Evolutionary conservation across 2,329 filamentous ascomycete species (phyloP).

Genomic region (Macrophomina phaseolina): DNA sequence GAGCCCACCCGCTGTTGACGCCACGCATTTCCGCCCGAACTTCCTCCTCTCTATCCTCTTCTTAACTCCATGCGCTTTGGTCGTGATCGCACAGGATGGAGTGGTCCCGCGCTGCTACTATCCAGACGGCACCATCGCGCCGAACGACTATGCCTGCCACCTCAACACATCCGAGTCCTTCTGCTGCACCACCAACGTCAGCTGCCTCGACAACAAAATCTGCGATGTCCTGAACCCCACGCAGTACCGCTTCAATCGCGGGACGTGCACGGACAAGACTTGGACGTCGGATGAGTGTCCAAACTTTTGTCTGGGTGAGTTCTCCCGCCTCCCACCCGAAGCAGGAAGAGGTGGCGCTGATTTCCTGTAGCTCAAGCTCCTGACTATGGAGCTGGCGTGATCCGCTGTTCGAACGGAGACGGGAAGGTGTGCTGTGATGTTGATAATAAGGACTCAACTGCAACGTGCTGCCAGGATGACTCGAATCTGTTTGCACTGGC

Average conservation of each 20-base stretch:
- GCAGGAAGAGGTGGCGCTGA: neutral
- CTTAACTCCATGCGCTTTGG: too few relatives aligned
- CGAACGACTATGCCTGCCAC: conserved; percentile 24
- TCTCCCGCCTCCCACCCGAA: neutral
- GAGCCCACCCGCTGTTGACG: too few relatives aligned
- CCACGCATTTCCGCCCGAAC: too few relatives aligned
- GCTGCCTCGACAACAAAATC: conserved; percentile 23
- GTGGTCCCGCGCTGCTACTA: conserved; percentile 23
- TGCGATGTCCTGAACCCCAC: conserved; percentile 5
- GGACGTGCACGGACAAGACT: conserved; percentile 24
- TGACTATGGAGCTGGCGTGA: conserved; percentile 10
- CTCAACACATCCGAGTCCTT: conserved; percentile 17
- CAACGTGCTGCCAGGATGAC: conserved; percentile 15
- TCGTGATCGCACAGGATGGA: neutral
- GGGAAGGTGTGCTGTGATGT: conserved; percentile 21
- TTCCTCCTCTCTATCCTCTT: too few relatives aligned
- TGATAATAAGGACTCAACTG: conserved; percentile 9
- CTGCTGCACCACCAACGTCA: conserved; percentile 21
- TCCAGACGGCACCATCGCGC: conserved; percentile 17
- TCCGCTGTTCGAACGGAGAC: neutral
- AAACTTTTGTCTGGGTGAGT: conserved; percentile 2
- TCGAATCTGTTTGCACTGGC: conserved; percentile 4
- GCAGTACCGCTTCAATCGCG: conserved; percentile 22
- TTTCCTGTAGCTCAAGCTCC: neutral
- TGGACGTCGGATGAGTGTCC: conserved; percentile 21